phyloP scores from a whole-genome alignment of 176 grass and related monocot genomes.

The Metroxylon sagu region DNA sequence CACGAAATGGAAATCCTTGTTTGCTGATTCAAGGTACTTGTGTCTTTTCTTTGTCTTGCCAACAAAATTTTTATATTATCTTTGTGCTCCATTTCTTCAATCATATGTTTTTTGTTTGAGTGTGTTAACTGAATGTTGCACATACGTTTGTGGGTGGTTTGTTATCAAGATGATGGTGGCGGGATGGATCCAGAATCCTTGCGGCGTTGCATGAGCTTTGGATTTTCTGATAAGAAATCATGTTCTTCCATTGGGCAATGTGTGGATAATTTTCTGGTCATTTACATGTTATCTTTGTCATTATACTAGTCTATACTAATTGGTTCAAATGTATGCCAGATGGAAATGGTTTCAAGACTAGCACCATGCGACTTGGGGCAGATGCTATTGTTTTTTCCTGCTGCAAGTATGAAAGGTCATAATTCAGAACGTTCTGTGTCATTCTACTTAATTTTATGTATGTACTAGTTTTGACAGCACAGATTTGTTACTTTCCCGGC shows the following conservation, averaged over 20 bases:
- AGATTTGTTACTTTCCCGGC: too few species aligned
- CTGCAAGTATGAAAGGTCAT: constrained; percentile 39
- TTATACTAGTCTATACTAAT: neutral
- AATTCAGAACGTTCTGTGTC: neutral
- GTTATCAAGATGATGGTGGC: constrained; percentile 59
- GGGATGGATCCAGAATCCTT: constrained; percentile 81
- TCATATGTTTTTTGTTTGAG: too few species aligned
- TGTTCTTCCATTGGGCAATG: constrained; percentile 71
- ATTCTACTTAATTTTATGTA: too few species aligned
- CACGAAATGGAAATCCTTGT: constrained; percentile 35
- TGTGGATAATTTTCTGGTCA: constrained; percentile 9
- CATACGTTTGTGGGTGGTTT: neutral
- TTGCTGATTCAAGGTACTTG: constrained; percentile 64
- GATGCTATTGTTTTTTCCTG: constrained; percentile 74
- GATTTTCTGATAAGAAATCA: constrained; percentile 71
- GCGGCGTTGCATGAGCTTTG: constrained; percentile 81
- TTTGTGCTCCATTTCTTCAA: too few species aligned
- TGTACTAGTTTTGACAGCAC: too few species aligned
- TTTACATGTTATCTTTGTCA: neutral
- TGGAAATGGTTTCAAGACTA: constrained; percentile 94
- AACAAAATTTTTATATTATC: too few species aligned
- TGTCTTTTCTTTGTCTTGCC: neutral
- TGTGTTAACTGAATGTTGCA: too few species aligned
- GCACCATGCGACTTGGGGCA: constrained; percentile 78
- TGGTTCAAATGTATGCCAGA: constrained; percentile 28